Conservation (phyloP, 2,329 filamentous ascomycete genomes). For the Sporothrix sp. region DNA sequence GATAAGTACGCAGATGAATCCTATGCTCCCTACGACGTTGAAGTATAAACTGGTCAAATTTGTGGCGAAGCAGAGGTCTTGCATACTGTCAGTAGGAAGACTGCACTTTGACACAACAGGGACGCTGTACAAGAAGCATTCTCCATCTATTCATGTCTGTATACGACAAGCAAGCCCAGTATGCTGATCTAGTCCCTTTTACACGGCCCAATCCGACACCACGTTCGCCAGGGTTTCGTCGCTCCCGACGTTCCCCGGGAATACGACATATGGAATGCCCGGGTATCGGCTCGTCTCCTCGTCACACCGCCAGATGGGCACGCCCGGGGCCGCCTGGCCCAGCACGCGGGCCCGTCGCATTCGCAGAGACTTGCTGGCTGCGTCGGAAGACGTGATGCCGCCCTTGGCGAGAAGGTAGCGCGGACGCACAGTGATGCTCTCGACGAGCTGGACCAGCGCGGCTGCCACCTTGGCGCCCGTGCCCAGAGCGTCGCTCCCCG, state of each 20-base stretch:
- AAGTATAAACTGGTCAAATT: no score
- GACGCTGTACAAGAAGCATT: no score
- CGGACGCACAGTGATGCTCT: constrained; percentile 34
- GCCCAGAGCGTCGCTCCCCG: constrained; percentile 13
- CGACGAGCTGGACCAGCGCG: constrained; percentile 41
- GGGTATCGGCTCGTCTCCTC: constrained; percentile 40
- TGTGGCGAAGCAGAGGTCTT: no score
- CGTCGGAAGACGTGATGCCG: constrained; percentile 50
- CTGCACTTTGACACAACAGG: no score
- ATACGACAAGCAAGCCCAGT: no score
- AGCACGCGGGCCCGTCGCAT: constrained; percentile 45
- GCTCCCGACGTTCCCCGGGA: constrained; percentile 47
- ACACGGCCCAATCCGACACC: no score
- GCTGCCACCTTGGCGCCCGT: constrained; percentile 36
- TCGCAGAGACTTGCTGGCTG: constrained; percentile 44
- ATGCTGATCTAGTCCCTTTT: no score
- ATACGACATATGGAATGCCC: constrained; percentile 46
- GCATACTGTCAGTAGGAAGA: no score
- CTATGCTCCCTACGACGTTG: no score
- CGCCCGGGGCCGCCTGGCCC: constrained; percentile 47
- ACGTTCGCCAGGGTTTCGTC: constrained; percentile 36
- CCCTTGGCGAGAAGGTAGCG: constrained; percentile 50
- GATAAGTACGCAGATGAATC: no score
- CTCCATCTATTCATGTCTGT: no score
- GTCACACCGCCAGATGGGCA: constrained; percentile 49